These are phyloP conservation scores for Epichloe coenophiala DNA, from an alignment of 2,329 filamentous ascomycete species.

Conservation along the genomic window DNA sequence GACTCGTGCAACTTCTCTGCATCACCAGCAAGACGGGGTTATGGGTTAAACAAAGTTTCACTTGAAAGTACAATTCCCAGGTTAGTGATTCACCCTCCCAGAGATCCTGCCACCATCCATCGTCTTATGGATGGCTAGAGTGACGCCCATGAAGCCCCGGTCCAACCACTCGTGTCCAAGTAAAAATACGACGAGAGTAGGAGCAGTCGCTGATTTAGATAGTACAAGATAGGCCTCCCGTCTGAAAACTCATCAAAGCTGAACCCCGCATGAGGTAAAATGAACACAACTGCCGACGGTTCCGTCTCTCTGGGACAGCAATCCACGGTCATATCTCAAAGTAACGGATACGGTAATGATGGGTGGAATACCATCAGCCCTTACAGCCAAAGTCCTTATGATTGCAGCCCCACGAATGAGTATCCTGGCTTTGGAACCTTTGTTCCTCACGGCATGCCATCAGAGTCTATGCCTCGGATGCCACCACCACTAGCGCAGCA, in stretches of 20 bases:
- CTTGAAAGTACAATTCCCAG: neutral
- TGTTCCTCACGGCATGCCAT: slow-evolving; percentile 36
- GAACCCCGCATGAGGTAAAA: slow-evolving; percentile 10
- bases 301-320: slow-evolving; percentile 19
- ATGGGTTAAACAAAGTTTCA: neutral
- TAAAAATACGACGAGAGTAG: neutral
- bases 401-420: slow-evolving; percentile 45
- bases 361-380: slow-evolving; percentile 44
- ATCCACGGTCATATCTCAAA: slow-evolving; percentile 16
- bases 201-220: neutral
- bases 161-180: neutral
- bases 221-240: neutral
- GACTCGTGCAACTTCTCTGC: neutral
- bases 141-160: neutral
- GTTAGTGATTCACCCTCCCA: neutral
- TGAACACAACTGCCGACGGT: slow-evolving; percentile 21
- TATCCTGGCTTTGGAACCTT: slow-evolving; percentile 47
- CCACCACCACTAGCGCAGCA: slow-evolving; percentile 33
- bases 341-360: slow-evolving; percentile 25
- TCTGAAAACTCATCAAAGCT: neutral
- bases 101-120: neutral
- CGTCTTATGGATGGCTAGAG: neutral
- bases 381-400: slow-evolving; percentile 48
- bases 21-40: neutral
- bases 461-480: slow-evolving; percentile 37